A percentile compares a stretch with the other conserved stretches of the same genome.
These are phyloP conservation scores for Setomelanomma holmii DNA, from an alignment of 2,329 filamentous ascomycete genomes.

Conservation along the genomic window DNA sequence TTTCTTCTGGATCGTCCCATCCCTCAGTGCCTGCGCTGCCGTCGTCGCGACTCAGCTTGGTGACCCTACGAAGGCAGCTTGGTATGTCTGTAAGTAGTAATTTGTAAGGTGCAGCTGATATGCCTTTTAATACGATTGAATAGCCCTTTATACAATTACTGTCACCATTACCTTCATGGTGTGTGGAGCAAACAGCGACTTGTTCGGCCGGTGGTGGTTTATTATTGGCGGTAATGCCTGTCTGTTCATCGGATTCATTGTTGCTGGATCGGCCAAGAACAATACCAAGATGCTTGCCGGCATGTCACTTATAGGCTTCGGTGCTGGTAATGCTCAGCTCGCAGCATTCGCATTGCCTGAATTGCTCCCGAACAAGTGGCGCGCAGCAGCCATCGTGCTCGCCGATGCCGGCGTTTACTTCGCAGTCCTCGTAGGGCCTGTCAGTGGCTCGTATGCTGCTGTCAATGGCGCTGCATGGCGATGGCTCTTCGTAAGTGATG, in stretches of 20 bases:
- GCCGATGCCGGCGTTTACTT: conserved; percentile 49
- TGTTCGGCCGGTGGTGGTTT: conserved; percentile 58
- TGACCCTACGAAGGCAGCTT: conserved; percentile 41
- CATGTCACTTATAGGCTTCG: conserved; percentile 53
- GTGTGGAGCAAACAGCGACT: conserved; percentile 55
- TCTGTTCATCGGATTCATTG: conserved; percentile 49
- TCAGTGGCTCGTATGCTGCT: conserved; percentile 53
- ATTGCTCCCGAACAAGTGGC: conserved; percentile 59
- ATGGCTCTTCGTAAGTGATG: conserved; percentile 49
- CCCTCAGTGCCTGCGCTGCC: conserved; percentile 38
- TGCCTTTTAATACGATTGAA: no score
- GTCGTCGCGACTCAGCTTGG: conserved; percentile 46
- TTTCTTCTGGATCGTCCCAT: conserved; percentile 51
- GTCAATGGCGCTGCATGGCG: conserved; percentile 49
- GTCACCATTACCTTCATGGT: conserved; percentile 53
- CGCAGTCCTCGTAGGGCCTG: conserved; percentile 55
- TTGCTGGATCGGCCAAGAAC: conserved; percentile 48
- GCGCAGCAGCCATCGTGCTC: conserved; percentile 22
- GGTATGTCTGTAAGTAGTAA: no score
- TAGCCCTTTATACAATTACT: conserved; percentile 50
- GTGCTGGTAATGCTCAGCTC: conserved; percentile 32
- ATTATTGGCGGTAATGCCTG: conserved; percentile 53
- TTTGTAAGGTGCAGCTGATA: no score
- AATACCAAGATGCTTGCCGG: conserved; percentile 50
- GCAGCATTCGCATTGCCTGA: conserved; percentile 57